Evolutionary conservation across 352 stramenopile species (phyloP).

Genomic region (Globisporangium nunn): DNA sequence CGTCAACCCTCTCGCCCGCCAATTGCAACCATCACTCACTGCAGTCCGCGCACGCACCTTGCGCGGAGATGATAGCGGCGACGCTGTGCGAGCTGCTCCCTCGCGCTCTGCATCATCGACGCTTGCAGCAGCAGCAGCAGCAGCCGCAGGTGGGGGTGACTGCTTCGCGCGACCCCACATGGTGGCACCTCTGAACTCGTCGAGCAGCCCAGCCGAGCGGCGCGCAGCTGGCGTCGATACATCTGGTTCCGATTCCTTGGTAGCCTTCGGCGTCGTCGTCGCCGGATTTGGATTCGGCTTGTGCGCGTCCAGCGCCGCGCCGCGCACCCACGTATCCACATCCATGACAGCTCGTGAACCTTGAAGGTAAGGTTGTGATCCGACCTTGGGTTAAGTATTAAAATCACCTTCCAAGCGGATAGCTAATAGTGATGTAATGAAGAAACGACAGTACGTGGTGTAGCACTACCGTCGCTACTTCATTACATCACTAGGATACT

Average conservation of each 20-base stretch:
- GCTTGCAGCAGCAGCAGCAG: not conserved
- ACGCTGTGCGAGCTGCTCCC: conserved; percentile 7
- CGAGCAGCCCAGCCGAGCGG: conserved; percentile 40
- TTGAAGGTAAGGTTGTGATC: not conserved
- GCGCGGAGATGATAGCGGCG: conserved; percentile 27
- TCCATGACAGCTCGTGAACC: conserved; percentile 8
- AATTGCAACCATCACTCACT: not conserved
- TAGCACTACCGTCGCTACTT: no score
- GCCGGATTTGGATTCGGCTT: no score
- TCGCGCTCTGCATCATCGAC: conserved; percentile 13
- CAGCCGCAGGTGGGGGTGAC: conserved; percentile 6
- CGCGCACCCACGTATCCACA: conserved; percentile 12
- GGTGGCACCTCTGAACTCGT: conserved; percentile 47
- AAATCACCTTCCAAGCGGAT: no score
- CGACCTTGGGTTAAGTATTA: no score
- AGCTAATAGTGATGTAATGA: no score
- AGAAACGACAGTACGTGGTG: no score
- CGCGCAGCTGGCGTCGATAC: not conserved
- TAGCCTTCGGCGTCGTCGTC: no score
- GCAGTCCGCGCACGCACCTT: conserved; percentile 10
- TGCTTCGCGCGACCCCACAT: not conserved
- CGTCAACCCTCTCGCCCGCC: not conserved
- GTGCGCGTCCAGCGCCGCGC: not conserved
- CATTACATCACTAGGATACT: no score
- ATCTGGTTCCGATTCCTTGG: not conserved